Conservation (phyloP, 495 filamentous ascomycete species). For the Aspergillus leporis region DNA sequence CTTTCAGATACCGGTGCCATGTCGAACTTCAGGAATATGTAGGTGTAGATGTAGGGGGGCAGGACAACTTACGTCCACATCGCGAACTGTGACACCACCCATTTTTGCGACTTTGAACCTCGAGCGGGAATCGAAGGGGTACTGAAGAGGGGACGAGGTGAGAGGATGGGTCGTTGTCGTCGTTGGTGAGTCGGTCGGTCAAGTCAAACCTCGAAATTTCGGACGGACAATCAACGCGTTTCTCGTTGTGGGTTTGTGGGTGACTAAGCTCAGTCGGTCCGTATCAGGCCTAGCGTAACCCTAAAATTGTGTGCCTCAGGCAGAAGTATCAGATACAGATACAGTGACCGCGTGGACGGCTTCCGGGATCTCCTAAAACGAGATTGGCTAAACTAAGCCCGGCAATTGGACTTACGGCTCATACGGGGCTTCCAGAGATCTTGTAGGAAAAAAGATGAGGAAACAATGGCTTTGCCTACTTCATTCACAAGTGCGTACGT, state of each 20-base stretch:
- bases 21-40: conserved; percentile 4
- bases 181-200: conserved; percentile 40
- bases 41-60: conserved; percentile 19
- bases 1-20: conserved; percentile 3
- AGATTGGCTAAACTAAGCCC: background rate
- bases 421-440: too few relatives aligned
- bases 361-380: background rate
- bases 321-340: conserved; percentile 3
- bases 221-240: conserved; percentile 36
- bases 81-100: conserved; percentile 84
- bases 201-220: conserved; percentile 43
- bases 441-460: too few relatives aligned
- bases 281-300: conserved; percentile 47
- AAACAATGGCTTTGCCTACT: background rate
- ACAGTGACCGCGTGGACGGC: too few relatives aligned
- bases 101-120: conserved; percentile 64
- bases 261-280: conserved; percentile 39
- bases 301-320: conserved; percentile 33
- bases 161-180: conserved; percentile 40
- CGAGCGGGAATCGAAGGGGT: conserved; percentile 28
- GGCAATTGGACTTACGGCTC: too few relatives aligned
- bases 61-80: conserved; percentile 77
- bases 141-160: conserved; percentile 36
- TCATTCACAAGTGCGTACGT: background rate
- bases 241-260: conserved; percentile 41